These are phyloP conservation scores for Naumovozyma baii DNA, from an alignment of 805 yeast species.

Conservation along the genomic window DNA sequence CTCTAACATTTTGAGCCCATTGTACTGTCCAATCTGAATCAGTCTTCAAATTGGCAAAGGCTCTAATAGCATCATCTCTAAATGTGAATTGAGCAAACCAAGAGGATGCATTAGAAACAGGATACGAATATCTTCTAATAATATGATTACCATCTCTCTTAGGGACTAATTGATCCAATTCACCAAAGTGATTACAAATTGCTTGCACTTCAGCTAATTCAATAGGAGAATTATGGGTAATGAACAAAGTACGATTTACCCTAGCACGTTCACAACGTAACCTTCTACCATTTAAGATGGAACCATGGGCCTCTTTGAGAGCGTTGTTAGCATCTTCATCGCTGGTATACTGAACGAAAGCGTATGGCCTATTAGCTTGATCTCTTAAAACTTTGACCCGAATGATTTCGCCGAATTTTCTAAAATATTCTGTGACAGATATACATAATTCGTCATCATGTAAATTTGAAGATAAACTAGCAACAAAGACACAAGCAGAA, in stretches of 20 bases:
- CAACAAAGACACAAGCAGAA: slow-evolving; percentile 81
- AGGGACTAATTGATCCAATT: slow-evolving; percentile 56
- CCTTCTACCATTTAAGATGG: slow-evolving; percentile 59
- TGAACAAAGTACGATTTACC: slow-evolving; percentile 76
- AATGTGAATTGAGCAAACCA: slow-evolving; percentile 76
- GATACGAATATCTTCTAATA: slow-evolving; percentile 12
- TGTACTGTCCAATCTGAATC: slow-evolving; percentile 51
- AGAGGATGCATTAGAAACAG: slow-evolving; percentile 27
- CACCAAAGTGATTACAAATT: slow-evolving; percentile 51
- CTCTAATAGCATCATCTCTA: slow-evolving; percentile 81
- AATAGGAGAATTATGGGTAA: slow-evolving; percentile 31
- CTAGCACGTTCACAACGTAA: slow-evolving; percentile 86
- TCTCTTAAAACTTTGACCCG: slow-evolving; percentile 79
- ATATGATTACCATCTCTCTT: slow-evolving; percentile 25
- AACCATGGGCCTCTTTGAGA: slow-evolving; percentile 56
- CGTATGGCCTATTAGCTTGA: slow-evolving; percentile 76
- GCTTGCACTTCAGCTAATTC: slow-evolving; percentile 30
- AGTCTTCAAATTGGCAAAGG: slow-evolving; percentile 59
- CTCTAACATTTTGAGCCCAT: slow-evolving; percentile 81
- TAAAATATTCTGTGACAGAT: slow-evolving; percentile 61
- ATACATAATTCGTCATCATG: slow-evolving; percentile 63
- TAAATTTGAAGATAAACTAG: slow-evolving; percentile 56
- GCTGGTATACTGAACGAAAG: slow-evolving; percentile 75
- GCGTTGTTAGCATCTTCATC: slow-evolving; percentile 66
- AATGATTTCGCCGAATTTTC: slow-evolving; percentile 59